Conservation (phyloP, 2,329 filamentous ascomycete species). For the Colletotrichum salicis region DNA sequence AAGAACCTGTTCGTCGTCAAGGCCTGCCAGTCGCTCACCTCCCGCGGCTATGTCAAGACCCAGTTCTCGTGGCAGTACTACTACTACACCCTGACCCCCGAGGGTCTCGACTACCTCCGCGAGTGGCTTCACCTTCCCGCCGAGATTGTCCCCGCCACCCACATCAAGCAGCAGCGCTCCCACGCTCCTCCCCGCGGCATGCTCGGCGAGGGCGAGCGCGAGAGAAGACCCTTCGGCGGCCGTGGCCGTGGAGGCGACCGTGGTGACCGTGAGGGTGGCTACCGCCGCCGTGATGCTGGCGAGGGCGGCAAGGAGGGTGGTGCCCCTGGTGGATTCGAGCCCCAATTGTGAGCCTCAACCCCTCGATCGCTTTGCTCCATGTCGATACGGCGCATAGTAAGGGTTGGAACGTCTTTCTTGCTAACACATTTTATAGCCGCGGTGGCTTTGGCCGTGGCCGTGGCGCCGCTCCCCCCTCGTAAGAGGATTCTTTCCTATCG, state of each 20-base stretch:
- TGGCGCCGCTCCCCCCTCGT: constrained; percentile 77
- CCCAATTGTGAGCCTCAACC: constrained; percentile 77
- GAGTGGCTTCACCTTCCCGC: constrained; percentile 99
- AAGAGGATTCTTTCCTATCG: constrained; percentile 56
- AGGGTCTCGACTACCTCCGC: constrained; percentile 99
- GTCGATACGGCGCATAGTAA: not conserved
- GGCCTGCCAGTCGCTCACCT: constrained; percentile 97
- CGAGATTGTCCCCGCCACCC: constrained; percentile 98
- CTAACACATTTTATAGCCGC: constrained; percentile 68
- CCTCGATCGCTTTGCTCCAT: not conserved
- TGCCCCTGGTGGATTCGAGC: constrained; percentile 90
- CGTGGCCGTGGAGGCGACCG: constrained; percentile 81
- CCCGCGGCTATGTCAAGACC: constrained; percentile 98
- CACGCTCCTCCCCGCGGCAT: constrained; percentile 98
- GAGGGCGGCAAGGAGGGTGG: constrained; percentile 91
- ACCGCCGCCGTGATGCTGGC: constrained; percentile 89
- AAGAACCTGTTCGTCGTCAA: constrained; percentile 99
- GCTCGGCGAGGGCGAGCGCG: constrained; percentile 87
- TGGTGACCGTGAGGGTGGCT: constrained; percentile 88
- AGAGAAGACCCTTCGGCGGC: constrained; percentile 83
- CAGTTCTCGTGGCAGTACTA: constrained; percentile 99
- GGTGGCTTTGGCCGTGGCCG: constrained; percentile 91
- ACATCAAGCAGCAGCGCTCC: constrained; percentile 99
- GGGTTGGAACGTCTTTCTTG: constrained; percentile 33
- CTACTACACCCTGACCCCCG: constrained; percentile 99